These are phyloP conservation scores for Eutypella sp. DNA, from an alignment of 2,329 filamentous ascomycete genomes.

Conservation along the genomic window DNA sequence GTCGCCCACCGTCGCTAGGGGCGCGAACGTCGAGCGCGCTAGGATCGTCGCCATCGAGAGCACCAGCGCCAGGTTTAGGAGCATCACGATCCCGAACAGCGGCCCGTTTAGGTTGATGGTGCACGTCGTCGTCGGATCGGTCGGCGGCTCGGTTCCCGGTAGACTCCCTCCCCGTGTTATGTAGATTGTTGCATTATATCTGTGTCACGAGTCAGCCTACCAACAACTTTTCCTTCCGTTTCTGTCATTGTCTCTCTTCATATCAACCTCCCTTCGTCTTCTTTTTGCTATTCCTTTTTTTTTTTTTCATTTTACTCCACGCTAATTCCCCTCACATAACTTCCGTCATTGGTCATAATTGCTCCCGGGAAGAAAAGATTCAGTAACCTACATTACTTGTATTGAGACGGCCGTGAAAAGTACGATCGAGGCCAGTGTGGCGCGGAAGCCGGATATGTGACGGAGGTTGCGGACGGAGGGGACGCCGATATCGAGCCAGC, in stretches of 20 bases:
- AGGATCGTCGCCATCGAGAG: slow-evolving; percentile 23
- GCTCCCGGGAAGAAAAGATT: neutral
- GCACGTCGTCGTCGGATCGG: slow-evolving; percentile 23
- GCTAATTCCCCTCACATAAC: neutral
- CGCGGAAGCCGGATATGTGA: slow-evolving; percentile 37
- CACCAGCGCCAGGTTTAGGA: slow-evolving; percentile 23
- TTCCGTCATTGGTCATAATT: no score
- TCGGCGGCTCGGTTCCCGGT: slow-evolving; percentile 10
- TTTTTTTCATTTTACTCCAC: neutral
- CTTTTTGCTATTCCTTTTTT: neutral
- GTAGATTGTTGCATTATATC: slow-evolving; percentile 49
- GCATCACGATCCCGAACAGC: slow-evolving; percentile 34
- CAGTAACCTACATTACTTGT: slow-evolving; percentile 43
- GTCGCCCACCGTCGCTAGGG: slow-evolving; percentile 28
- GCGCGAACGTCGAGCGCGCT: slow-evolving; percentile 19
- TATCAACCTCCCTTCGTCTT: neutral
- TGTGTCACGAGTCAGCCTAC: slow-evolving; percentile 22
- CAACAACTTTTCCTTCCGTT: neutral
- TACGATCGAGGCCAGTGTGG: slow-evolving; percentile 33
- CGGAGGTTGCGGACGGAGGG: slow-evolving; percentile 46
- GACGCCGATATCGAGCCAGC: slow-evolving; percentile 51
- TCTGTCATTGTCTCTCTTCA: neutral
- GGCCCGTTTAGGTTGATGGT: slow-evolving; percentile 37
- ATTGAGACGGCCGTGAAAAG: slow-evolving; percentile 38
- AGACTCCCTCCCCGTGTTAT: slow-evolving; percentile 30